Evolutionary conservation across 225 moss, liverwort and hornwort species (phyloP).

Genomic region (Bryum argenteum): DNA sequence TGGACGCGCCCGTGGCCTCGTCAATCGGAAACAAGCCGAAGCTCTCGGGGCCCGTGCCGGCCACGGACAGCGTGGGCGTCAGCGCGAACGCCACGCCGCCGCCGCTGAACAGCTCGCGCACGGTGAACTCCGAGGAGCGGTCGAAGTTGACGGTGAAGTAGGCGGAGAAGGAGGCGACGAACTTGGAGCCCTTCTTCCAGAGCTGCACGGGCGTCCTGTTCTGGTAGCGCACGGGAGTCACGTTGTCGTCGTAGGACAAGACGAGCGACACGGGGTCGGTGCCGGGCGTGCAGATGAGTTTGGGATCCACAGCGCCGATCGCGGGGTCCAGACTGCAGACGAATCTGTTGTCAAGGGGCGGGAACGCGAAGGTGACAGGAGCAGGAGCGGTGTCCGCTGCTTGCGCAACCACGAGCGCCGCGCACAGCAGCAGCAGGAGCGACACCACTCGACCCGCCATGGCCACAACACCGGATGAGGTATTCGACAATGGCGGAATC

Average conservation of each 20-base stretch:
- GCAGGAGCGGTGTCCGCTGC: background rate
- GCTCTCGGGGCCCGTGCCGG: constrained; percentile 30
- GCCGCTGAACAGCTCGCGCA: constrained; percentile 48
- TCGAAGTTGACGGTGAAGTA: constrained; percentile 53
- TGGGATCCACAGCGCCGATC: background rate
- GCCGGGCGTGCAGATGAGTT: constrained; percentile 9
- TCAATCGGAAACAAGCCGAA: constrained; percentile 49
- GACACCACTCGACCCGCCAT: constrained; percentile 3
- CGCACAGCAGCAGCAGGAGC: constrained; percentile 1
- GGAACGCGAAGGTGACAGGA: constrained; percentile 20
- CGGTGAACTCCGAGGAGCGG: constrained; percentile 42
- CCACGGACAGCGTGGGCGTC: constrained; percentile 37
- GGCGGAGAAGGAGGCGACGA: constrained; percentile 55
- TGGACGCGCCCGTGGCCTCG: constrained; percentile 30
- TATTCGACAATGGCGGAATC: too few relatives aligned
- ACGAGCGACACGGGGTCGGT: background rate
- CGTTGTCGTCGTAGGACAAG: background rate
- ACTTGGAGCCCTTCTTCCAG: constrained; percentile 32
- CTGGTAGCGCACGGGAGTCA: constrained; percentile 18
- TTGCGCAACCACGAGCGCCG: background rate
- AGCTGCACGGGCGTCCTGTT: constrained; percentile 31
- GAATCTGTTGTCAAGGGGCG: constrained; percentile 13
- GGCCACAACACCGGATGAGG: background rate
- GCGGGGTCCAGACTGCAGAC: constrained; percentile 12
- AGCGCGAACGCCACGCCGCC: constrained; percentile 48